These are phyloP conservation scores for Russula dissimulans DNA, from an alignment of 768 basidiomycete genomes.

Conservation along the genomic window DNA sequence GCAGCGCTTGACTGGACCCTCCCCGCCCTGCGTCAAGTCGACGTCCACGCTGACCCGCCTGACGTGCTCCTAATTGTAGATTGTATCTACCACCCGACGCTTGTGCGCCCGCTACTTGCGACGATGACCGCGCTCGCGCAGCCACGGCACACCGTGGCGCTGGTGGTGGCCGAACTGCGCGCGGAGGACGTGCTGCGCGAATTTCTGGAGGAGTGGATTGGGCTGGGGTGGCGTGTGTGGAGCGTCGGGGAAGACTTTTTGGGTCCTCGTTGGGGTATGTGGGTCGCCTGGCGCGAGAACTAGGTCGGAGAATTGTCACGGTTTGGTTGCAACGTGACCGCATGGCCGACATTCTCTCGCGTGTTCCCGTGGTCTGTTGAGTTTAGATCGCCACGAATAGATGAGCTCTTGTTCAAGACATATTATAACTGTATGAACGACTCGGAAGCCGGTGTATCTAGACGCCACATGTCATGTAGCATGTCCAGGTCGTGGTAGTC, in stretches of 20 bases:
- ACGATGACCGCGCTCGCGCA: not conserved
- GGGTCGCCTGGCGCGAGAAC: not conserved
- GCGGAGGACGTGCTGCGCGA: slow-evolving; percentile 10
- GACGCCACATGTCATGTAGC: too few species aligned
- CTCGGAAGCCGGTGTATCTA: too few species aligned
- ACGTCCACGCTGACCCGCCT: not conserved
- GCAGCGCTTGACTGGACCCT: slow-evolving; percentile 15
- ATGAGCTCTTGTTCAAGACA: too few species aligned
- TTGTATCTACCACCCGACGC: slow-evolving; percentile 5
- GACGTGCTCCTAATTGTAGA: slow-evolving; percentile 1
- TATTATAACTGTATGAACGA: too few species aligned
- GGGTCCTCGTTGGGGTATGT: slow-evolving; percentile 10
- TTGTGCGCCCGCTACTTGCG: slow-evolving; percentile 1
- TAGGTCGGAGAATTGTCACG: too few species aligned
- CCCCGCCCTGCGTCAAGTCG: not conserved
- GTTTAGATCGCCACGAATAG: too few species aligned
- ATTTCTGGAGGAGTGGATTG: slow-evolving; percentile 25
- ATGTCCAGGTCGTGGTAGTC: too few species aligned
- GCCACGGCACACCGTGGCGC: not conserved
- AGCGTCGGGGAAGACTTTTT: not conserved
- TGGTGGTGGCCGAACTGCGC: slow-evolving; percentile 4
- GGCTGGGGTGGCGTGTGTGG: slow-evolving; percentile 9
- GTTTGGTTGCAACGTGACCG: too few species aligned
- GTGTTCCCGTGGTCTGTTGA: too few species aligned
- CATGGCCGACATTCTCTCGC: too few species aligned